Evolutionary conservation across 225 moss, liverwort and hornwort species (phyloP), one percentile per base, ranked within the genome.

Genomic region (Thuidium tamariscinum): DNA sequence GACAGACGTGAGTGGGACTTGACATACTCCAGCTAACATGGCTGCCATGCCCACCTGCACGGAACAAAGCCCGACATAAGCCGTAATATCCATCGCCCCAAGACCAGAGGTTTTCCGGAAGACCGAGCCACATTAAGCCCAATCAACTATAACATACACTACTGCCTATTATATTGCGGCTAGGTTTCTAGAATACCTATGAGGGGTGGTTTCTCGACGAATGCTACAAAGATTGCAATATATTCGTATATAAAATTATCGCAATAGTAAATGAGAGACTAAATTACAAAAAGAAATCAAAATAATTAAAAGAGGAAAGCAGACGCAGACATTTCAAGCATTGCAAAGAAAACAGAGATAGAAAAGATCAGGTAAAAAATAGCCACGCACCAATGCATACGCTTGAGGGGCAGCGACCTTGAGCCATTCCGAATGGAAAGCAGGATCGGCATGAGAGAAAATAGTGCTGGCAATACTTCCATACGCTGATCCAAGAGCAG

Each of bases 1-100:
- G 75, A 99, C 99, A 46, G 99, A 94, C 27, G 99, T 99, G 67
- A 99, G 88, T 56, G 99, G 99, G 42, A 99, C 99, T 95, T 99
- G 97, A 85, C 99, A 99, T 39, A 99, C 99, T 61, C 97, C 99
- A 84, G 99, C 99, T 82, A 99, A 88, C 89, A 94, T 96, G 87
- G 99, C 99, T 78, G 99, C 97, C 97, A 97, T 99, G 84, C 96
- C 99, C 74, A 99, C 97, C 97, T 97, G 92, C 79, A 86, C 62
- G 37, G 41, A 57, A 55, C 79, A 66, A 91, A 67, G 74, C n/a
- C 63, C 49, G 42, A 80, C 71, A 44, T 89, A 36, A 88, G 80
- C 41, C 76, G 68, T 61, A 39, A 79, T 46, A 61, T 74, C 32
- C 85, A 67, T 64, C 73, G 74, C 68, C 61, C 60, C 56, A 56